Evolutionary conservation across 371 early-diverging fungal genomes (phyloP).

Genomic region (Mortierella sp.): DNA sequence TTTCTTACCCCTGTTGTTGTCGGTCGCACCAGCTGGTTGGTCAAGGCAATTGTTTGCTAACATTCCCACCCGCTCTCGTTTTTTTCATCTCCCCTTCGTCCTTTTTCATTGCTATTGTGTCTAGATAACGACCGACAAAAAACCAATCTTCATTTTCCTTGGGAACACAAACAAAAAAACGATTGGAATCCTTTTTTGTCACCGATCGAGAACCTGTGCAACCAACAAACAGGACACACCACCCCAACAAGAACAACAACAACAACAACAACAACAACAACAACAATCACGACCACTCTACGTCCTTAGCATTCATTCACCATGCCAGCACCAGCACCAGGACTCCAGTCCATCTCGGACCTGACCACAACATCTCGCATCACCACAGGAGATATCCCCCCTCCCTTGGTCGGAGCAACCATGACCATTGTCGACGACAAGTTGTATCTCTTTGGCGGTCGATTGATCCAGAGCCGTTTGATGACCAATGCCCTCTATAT

Average conservation of each 20-base stretch:
- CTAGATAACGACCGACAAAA: background rate
- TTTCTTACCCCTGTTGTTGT: background rate
- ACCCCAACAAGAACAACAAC: background rate
- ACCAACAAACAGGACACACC: background rate
- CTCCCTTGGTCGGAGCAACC: conserved; percentile 84
- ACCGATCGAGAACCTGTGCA: background rate
- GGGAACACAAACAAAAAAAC: conserved; percentile 9
- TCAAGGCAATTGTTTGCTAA: conserved; percentile 1
- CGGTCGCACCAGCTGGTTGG: background rate
- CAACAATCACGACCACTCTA: background rate
- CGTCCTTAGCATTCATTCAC: background rate
- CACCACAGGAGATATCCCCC: conserved; percentile 84
- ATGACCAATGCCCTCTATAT: conserved; percentile 83
- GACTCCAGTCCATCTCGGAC: conserved; percentile 79
- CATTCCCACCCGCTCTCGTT: conserved; percentile 5
- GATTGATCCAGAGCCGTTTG: conserved; percentile 74
- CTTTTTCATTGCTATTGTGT: background rate
- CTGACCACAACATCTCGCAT: conserved; percentile 76
- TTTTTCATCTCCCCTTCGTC: background rate
- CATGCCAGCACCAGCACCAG: conserved; percentile 57
- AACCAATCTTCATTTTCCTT: background rate
- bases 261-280: too few relatives aligned
- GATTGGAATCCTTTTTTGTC: conserved; percentile 4
- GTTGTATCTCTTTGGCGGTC: conserved; percentile 85
- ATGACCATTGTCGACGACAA: conserved; percentile 76